These are phyloP conservation scores for Globomyces pollinis-pini DNA, from an alignment of 192 early-diverging fungal species.

Conservation along the genomic window DNA sequence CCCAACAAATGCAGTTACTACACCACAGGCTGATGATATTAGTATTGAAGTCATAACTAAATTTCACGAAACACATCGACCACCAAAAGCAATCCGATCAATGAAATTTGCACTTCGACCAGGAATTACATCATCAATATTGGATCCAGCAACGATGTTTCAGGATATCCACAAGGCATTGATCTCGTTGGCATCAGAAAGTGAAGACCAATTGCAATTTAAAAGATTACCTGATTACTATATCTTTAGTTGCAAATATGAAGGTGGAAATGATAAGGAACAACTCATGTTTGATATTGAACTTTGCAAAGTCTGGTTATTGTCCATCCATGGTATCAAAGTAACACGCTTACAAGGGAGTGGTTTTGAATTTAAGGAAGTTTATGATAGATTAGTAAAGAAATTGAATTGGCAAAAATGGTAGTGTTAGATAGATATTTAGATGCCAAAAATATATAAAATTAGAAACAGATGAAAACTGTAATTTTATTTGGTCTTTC, in stretches of 20 bases:
- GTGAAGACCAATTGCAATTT: conserved; percentile 26
- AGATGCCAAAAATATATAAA: too few relatives aligned
- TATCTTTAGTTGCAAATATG: conserved; percentile 31
- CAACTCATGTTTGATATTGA: conserved; percentile 53
- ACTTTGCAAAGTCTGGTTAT: conserved; percentile 55
- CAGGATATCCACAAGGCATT: conserved; percentile 54
- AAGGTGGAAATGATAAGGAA: conserved; percentile 14
- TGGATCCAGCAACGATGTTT: conserved; percentile 40
- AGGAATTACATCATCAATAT: conserved; percentile 19
- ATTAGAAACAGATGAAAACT: too few relatives aligned
- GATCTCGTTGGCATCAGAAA: conserved; percentile 16
- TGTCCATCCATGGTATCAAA: conserved; percentile 47
- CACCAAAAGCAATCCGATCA: conserved; percentile 43
- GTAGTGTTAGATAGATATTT: too few relatives aligned
- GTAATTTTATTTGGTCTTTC: too few relatives aligned
- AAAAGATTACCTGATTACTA: conserved; percentile 37
- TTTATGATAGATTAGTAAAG: too few relatives aligned
- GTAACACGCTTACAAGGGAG: conserved; percentile 39
- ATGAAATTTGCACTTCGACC: conserved; percentile 38
- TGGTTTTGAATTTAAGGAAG: too few relatives aligned
- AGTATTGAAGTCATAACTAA: too few relatives aligned
- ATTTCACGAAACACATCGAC: conserved; percentile 45
- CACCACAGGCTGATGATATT: too few relatives aligned
- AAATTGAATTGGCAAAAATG: too few relatives aligned
- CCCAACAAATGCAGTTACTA: too few relatives aligned